Evolutionary conservation across 1,284 basidiomycete genomes (phyloP), one percentile per base, ranked within the genome.

Genomic region (Athelia psychrophila): DNA sequence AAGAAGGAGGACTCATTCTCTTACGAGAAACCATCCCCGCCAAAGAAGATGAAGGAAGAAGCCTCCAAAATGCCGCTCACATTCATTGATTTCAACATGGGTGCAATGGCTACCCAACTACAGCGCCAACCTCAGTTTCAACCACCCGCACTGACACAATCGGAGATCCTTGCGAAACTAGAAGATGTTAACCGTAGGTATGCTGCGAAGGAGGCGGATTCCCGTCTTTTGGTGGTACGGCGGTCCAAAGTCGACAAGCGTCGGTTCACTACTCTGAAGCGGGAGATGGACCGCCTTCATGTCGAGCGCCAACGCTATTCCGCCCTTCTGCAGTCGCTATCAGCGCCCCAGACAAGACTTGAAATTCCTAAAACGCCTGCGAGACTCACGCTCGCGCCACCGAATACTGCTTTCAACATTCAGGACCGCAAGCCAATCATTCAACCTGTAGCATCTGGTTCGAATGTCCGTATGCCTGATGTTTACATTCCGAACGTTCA

Each of bases 41-140:
- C 55, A 12, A 74, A 74, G 54, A 72, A 65, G 52, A 51, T 56
- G 8, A 73, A 70, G 50, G 52, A 56, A 3, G 71, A 70, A 46
- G 47, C 49, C 5, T 38, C 60, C 1, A 67, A 65, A 44, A 53
- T 52, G 2, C 67, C 68, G 16, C 60, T 71, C 4, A 59, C 60
- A 1, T 52, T 47, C 2, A 6, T 30, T 6, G 27, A 30, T 30
- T 56, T 64, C 4, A 65, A 66, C 36, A 56, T 60, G 50, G 64
- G 62, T 47, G 54, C 54, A n/a, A 25, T 51, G 49, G 23, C n/a
- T n/a, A 52, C 49, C 42, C 51, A 20, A n/a, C n/a, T n/a, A n/a
- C n/a, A n/a, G n/a, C n/a, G n/a, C n/a, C n/a, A n/a, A 8, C 52
- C 48, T 1, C 49, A 45, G 15, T 23, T 47, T 20, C 38, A 30